Evolutionary conservation across 139 green algal species (phyloP).

Genomic region (Gonium pectorale): DNA sequence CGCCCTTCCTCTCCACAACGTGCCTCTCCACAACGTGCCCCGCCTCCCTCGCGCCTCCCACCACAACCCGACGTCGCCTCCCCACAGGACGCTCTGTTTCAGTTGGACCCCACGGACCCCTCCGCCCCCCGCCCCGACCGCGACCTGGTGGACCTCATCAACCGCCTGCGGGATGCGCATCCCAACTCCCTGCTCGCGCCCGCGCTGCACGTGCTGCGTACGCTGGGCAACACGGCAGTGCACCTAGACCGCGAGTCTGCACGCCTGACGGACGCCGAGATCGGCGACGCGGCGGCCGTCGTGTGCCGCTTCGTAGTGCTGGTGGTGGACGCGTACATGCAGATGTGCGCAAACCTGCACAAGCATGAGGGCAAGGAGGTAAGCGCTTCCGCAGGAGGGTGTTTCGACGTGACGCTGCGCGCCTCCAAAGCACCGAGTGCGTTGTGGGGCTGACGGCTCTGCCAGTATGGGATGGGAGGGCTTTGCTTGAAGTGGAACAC

Average conservation of each 20-base stretch:
- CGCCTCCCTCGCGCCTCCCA: no score
- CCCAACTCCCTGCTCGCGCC: constrained; percentile 10
- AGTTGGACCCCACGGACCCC: constrained; percentile 31
- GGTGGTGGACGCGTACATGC: constrained; percentile 41
- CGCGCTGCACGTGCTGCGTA: constrained; percentile 38
- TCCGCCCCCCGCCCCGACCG: constrained; percentile 15
- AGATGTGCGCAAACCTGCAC: constrained; percentile 46
- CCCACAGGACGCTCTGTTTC: constrained; percentile 36
- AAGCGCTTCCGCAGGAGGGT: no score
- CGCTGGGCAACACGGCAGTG: constrained; percentile 38
- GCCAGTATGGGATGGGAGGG: no score
- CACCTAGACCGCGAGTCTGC: constrained; percentile 27
- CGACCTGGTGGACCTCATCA: constrained; percentile 41
- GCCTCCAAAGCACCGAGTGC: no score
- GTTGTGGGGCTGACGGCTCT: no score
- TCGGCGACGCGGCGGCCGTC: constrained; percentile 32
- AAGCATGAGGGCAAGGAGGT: constrained; percentile 9
- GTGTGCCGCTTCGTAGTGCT: constrained; percentile 30
- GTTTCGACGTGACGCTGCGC: constrained; percentile 52
- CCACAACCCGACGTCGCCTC: no score
- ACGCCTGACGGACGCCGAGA: constrained; percentile 32
- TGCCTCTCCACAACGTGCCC: no score
- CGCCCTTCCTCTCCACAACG: no score
- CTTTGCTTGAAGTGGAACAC: no score
- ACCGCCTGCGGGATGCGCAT: constrained; percentile 22